These are phyloP conservation scores for Xylariaceae sp. DNA, from an alignment of 2,329 filamentous ascomycete species.

Conservation along the genomic window DNA sequence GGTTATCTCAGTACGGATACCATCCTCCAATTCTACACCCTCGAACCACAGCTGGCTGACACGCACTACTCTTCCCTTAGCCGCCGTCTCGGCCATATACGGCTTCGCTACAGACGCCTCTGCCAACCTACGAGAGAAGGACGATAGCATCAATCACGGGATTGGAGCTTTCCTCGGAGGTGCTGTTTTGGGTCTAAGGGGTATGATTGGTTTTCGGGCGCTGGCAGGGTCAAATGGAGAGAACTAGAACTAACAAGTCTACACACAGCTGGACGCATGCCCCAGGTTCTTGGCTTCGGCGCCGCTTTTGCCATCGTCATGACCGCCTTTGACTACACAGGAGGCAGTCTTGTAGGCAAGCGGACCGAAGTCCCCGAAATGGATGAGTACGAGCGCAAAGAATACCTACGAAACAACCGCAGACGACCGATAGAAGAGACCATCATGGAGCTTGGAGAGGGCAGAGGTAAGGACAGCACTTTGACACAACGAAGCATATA, in stretches of 20 bases:
- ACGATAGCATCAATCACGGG: slow-evolving; percentile 72
- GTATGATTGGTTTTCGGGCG: slow-evolving; percentile 47
- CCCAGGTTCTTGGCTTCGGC: slow-evolving; percentile 61
- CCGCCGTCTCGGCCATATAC: slow-evolving; percentile 70
- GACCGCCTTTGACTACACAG: slow-evolving; percentile 60
- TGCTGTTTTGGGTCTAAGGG: slow-evolving; percentile 64
- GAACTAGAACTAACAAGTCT: slow-evolving; percentile 12
- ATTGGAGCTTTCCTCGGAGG: slow-evolving; percentile 76
- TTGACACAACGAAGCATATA: not conserved
- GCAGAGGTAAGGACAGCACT: slow-evolving; percentile 59
- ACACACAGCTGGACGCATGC: slow-evolving; percentile 54
- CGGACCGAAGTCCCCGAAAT: slow-evolving; percentile 49
- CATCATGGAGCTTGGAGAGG: slow-evolving; percentile 76
- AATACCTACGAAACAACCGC: slow-evolving; percentile 68
- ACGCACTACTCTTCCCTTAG: slow-evolving; percentile 37
- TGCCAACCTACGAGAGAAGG: slow-evolving; percentile 80
- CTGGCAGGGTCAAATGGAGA: not conserved
- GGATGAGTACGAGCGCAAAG: slow-evolving; percentile 72
- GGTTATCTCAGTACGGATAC: slow-evolving; percentile 48
- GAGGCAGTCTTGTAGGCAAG: slow-evolving; percentile 52
- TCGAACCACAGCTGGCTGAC: slow-evolving; percentile 13
- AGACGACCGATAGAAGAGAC: slow-evolving; percentile 75
- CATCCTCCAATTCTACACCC: not conserved
- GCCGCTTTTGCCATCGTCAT: slow-evolving; percentile 51
- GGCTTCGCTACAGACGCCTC: slow-evolving; percentile 71